phyloP scores from a whole-genome alignment of 441 rosid species.

The Erysimum pusillum region DNA sequence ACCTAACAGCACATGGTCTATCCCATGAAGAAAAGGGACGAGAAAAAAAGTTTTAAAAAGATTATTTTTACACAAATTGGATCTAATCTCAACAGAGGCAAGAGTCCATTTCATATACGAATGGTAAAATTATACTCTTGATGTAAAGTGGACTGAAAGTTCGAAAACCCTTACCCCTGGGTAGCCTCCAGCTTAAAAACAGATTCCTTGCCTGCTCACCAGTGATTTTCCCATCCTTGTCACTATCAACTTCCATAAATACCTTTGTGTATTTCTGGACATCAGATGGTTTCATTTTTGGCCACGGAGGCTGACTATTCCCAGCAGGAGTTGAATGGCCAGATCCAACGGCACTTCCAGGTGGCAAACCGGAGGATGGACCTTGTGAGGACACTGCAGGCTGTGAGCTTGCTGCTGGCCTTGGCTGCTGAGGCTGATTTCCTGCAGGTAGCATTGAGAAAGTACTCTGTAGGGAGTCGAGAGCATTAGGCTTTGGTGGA shows the following conservation, averaged over 20 bases:
- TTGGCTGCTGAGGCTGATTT: conserved; percentile 62
- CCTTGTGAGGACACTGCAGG: conserved; percentile 64
- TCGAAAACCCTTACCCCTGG: conserved; percentile 70
- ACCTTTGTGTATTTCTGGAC: conserved; percentile 90
- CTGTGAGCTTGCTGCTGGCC: conserved; percentile 57
- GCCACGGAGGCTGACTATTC: conserved; percentile 72
- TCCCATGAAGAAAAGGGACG: conserved; percentile 12
- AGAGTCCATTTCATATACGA: background rate
- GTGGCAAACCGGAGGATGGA: conserved; percentile 56
- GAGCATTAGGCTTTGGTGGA: conserved; percentile 65
- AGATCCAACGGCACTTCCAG: conserved; percentile 64
- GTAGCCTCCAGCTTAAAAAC: conserved; percentile 95
- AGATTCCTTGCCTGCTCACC: conserved; percentile 94
- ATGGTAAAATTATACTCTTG: background rate
- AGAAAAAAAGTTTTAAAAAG: background rate
- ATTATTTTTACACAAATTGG: conserved; percentile 12
- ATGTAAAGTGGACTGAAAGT: conserved; percentile 22
- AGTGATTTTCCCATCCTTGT: conserved; percentile 92
- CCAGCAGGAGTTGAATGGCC: conserved; percentile 62
- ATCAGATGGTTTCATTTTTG: conserved; percentile 88
- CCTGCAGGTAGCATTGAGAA: conserved; percentile 70
- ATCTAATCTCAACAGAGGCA: conserved; percentile 22
- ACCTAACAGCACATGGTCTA: conserved; percentile 22
- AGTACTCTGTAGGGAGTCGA: conserved; percentile 74
- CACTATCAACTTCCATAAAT: conserved; percentile 89